These are phyloP conservation scores for Cladosporium sp. DNA, from an alignment of 2,329 filamentous ascomycete genomes.

Conservation along the genomic window DNA sequence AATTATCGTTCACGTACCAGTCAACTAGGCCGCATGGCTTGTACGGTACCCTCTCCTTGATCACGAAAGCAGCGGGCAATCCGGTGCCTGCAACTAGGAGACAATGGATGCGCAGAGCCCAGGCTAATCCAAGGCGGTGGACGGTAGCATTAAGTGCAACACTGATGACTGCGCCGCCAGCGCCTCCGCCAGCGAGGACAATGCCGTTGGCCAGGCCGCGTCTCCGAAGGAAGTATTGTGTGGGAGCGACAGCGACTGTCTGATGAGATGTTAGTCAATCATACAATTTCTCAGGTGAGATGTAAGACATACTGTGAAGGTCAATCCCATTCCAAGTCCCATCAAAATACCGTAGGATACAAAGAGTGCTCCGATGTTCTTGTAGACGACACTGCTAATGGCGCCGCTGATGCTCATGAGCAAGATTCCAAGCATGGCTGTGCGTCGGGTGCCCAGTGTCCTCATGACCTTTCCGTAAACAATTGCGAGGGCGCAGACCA, in stretches of 20 bases:
- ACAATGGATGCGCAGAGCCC: slow-evolving; percentile 53
- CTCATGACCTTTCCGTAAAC: slow-evolving; percentile 50
- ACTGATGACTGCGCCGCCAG: slow-evolving; percentile 51
- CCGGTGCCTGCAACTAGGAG: slow-evolving; percentile 51
- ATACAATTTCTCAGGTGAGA: too few species aligned
- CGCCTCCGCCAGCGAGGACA: slow-evolving; percentile 47
- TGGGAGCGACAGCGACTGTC: slow-evolving; percentile 40
- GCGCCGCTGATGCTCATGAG: slow-evolving; percentile 50
- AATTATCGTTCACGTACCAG: background rate
- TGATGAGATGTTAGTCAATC: background rate
- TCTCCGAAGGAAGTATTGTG: slow-evolving; percentile 45
- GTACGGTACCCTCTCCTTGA: slow-evolving; percentile 46
- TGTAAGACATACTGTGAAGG: slow-evolving; percentile 6
- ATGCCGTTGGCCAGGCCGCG: slow-evolving; percentile 46
- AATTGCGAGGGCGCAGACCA: slow-evolving; percentile 51
- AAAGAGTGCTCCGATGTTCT: slow-evolving; percentile 47
- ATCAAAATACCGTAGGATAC: slow-evolving; percentile 45
- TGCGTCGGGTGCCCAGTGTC: slow-evolving; percentile 45
- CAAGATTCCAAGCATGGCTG: slow-evolving; percentile 47
- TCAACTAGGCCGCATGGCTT: slow-evolving; percentile 1
- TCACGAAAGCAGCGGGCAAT: slow-evolving; percentile 52
- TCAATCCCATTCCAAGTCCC: slow-evolving; percentile 38
- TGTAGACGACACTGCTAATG: slow-evolving; percentile 44
- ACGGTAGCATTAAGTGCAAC: slow-evolving; percentile 29
- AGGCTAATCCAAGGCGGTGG: slow-evolving; percentile 42